A percentile compares a stretch with the other conserved stretches of the same genome.
These are phyloP conservation scores for Tillandsia fasciculata DNA, from an alignment of 176 grass and related monocot species.

Conservation along the genomic window DNA sequence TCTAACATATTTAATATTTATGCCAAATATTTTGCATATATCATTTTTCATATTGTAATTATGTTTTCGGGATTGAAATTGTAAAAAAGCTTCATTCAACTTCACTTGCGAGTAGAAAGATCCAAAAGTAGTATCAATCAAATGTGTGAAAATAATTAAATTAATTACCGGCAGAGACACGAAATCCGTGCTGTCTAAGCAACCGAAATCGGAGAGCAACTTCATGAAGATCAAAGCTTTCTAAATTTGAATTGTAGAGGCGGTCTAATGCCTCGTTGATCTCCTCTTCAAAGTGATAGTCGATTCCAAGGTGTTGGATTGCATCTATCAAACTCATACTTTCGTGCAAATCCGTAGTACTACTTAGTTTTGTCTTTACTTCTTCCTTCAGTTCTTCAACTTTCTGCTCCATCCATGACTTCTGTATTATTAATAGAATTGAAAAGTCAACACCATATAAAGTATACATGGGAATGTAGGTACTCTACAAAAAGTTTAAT, in stretches of 20 bases:
- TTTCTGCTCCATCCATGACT: background rate
- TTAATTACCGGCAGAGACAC: background rate
- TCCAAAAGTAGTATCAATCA: background rate
- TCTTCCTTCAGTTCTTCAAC: background rate
- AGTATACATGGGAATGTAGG: too few species aligned
- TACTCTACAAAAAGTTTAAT: too few species aligned
- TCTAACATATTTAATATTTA: too few species aligned
- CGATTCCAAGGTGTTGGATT: slow-evolving; percentile 19
- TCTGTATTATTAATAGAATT: too few species aligned
- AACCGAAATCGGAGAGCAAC: background rate
- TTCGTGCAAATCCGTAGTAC: background rate
- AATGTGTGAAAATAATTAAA: background rate
- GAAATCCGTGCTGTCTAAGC: background rate
- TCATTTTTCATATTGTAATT: too few species aligned
- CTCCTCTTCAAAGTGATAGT: slow-evolving; percentile 32
- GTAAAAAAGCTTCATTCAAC: too few species aligned
- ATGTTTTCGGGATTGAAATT: too few species aligned
- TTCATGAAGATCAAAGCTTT: background rate
- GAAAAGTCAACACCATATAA: too few species aligned
- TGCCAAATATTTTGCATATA: too few species aligned
- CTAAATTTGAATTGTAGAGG: background rate
- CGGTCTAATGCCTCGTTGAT: background rate
- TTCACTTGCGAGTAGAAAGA: too few species aligned
- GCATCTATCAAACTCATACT: slow-evolving; percentile 30
- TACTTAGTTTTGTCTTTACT: background rate